A percentile compares a stretch with the other conserved stretches of the same genome.
Evolutionary conservation across 495 filamentous ascomycete species (phyloP).

Genomic region (Penicillium taxi): DNA sequence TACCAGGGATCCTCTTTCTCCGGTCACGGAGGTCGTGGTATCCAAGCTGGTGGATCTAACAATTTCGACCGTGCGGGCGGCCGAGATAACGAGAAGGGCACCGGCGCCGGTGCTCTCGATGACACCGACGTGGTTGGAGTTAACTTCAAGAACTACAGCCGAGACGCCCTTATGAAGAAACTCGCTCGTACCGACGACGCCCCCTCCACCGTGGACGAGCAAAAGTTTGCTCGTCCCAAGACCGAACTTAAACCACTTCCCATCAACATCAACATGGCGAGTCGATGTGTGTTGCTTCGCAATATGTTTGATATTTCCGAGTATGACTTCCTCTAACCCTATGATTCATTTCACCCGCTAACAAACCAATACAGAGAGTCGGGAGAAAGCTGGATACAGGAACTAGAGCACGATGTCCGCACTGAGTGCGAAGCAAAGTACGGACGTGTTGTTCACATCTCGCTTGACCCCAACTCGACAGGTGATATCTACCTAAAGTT

Average conservation of each 20-base stretch:
- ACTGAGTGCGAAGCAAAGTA: conserved; percentile 92
- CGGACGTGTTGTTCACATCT: conserved; percentile 96
- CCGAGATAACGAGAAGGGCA: conserved; percentile 80
- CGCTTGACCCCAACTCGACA: conserved; percentile 83
- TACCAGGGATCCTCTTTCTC: conserved; percentile 95
- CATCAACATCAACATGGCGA: conserved; percentile 84
- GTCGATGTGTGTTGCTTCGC: conserved; percentile 84
- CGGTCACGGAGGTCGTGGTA: conserved; percentile 80
- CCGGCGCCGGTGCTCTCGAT: conserved; percentile 90
- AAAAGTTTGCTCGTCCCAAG: conserved; percentile 68
- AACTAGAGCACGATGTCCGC: conserved; percentile 89
- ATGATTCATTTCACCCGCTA: conserved; percentile 21
- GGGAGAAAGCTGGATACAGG: conserved; percentile 83
- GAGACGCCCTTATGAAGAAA: conserved; percentile 95
- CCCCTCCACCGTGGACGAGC: conserved; percentile 51
- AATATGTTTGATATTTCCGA: conserved; percentile 91
- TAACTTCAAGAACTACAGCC: conserved; percentile 98
- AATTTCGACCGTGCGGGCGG: conserved; percentile 91
- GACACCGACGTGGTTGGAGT: conserved; percentile 97
- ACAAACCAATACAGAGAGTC: conserved; percentile 58
- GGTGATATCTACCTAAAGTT: conserved; percentile 99
- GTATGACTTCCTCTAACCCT: conserved; percentile 48
- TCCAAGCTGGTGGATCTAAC: conserved; percentile 67
- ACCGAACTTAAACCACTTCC: conserved; percentile 74
- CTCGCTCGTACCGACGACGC: conserved; percentile 93